Percentiles rank a stretch among this genome's conserved stretches.
phyloP scores from a whole-genome alignment of 331 rosid species.

The Rosa hybrid region DNA sequence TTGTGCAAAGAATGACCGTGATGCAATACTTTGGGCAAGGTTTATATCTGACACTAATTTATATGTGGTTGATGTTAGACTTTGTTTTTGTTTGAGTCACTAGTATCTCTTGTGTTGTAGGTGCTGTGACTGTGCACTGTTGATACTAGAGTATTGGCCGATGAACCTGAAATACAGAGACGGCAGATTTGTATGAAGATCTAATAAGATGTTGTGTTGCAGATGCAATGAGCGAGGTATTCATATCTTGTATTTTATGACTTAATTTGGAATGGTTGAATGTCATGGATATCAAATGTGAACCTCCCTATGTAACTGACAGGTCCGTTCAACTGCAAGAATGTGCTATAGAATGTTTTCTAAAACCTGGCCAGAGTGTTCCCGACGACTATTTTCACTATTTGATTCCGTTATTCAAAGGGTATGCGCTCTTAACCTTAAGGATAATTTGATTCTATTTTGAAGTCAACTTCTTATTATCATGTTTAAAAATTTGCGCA shows the following conservation, averaged over 20 bases:
- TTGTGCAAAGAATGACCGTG: constrained; percentile 90
- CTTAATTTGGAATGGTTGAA: constrained; percentile 10
- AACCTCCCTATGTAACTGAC: constrained; percentile 21
- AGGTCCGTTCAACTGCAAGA: constrained; percentile 97
- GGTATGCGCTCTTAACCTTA: constrained; percentile 46
- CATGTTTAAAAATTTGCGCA: constrained; percentile 36
- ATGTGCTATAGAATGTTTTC: constrained; percentile 97
- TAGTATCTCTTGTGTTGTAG: constrained; percentile 38
- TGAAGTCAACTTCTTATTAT: constrained; percentile 20
- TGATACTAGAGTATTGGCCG: constrained; percentile 97
- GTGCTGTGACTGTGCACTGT: constrained; percentile 94
- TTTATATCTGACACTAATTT: constrained; percentile 25
- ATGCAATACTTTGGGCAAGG: constrained; percentile 97
- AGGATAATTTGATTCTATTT: constrained; percentile 1
- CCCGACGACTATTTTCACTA: constrained; percentile 76
- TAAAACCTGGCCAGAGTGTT: constrained; percentile 99
- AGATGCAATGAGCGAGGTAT: constrained; percentile 99
- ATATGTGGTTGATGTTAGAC: neutral
- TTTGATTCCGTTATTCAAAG: constrained; percentile 97
- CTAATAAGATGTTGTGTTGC: constrained; percentile 89
- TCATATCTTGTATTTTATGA: constrained; percentile 6
- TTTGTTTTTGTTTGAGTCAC: constrained; percentile 25
- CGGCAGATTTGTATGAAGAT: constrained; percentile 88
- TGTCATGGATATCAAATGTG: neutral
- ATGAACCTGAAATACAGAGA: constrained; percentile 95